These are phyloP conservation scores for Fusarium albidum DNA, from an alignment of 2,329 filamentous ascomycete species.

Conservation along the genomic window DNA sequence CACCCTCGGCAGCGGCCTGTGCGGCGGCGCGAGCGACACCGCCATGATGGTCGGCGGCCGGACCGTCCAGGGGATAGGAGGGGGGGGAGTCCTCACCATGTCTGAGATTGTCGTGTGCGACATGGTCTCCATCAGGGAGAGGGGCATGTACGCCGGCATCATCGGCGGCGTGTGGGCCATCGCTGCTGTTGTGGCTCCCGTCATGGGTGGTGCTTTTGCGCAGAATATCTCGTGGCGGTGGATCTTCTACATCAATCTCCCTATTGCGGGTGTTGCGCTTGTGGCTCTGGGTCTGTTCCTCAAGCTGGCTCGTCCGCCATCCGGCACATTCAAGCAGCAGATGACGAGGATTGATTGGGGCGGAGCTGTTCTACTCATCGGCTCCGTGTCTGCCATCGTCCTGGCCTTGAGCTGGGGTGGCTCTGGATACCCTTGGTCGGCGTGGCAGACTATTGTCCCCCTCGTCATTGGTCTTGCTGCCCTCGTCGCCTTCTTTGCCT, in stretches of 20 bases:
- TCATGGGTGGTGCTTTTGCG: slow-evolving; percentile 42
- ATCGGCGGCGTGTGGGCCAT: slow-evolving; percentile 44
- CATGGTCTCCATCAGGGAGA: slow-evolving; percentile 56
- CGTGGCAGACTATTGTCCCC: slow-evolving; percentile 55
- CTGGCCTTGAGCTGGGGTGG: slow-evolving; percentile 63
- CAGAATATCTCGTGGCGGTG: slow-evolving; percentile 50
- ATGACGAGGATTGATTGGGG: slow-evolving; percentile 48
- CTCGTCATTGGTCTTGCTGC: slow-evolving; percentile 53
- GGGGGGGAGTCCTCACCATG: slow-evolving; percentile 46
- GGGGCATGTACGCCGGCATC: slow-evolving; percentile 51
- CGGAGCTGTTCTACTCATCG: slow-evolving; percentile 51
- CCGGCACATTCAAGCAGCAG: slow-evolving; percentile 12
- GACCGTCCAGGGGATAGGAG: slow-evolving; percentile 57
- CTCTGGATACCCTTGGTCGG: slow-evolving; percentile 57
- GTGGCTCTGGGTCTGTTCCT: slow-evolving; percentile 36
- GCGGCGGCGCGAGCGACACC: slow-evolving; percentile 35
- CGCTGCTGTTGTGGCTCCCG: slow-evolving; percentile 44
- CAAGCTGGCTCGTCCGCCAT: slow-evolving; percentile 30
- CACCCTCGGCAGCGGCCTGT: slow-evolving; percentile 33
- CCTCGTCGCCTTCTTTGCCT: slow-evolving; percentile 47
- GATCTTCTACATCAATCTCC: slow-evolving; percentile 55
- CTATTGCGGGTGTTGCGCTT: slow-evolving; percentile 37
- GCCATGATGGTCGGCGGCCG: slow-evolving; percentile 54
- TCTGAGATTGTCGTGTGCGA: slow-evolving; percentile 50
- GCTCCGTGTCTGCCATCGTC: slow-evolving; percentile 50